Evolutionary conservation across 2,329 filamentous ascomycete species (phyloP).

Genomic region (Xylaria sp.): DNA sequence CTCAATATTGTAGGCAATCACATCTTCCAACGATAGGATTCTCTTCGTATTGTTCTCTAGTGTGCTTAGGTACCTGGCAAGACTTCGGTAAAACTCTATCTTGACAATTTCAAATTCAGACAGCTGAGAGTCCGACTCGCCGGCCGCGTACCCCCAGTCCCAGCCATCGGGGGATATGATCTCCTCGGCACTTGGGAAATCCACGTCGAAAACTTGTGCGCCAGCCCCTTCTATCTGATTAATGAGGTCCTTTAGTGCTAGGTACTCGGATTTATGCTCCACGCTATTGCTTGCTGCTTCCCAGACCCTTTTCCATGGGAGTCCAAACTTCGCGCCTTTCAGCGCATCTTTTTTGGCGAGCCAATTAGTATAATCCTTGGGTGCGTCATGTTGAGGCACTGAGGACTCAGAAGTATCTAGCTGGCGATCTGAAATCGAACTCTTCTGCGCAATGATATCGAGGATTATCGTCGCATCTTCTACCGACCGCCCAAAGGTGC

Average conservation of each 20-base stretch:
- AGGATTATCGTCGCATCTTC: constrained; percentile 21
- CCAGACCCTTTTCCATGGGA: constrained; percentile 20
- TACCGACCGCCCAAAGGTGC: constrained; percentile 21
- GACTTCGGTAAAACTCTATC: constrained; percentile 19
- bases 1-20: constrained; percentile 13
- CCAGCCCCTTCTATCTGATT: constrained; percentile 11
- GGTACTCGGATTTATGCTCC: constrained; percentile 4
- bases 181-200: constrained; percentile 24
- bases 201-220: constrained; percentile 13
- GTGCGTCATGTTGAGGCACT: neutral
- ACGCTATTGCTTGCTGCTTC: constrained; percentile 18
- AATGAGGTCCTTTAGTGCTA: constrained; percentile 10
- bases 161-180: constrained; percentile 18
- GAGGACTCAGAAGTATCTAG: neutral
- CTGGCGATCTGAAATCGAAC: neutral
- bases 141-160: constrained; percentile 23
- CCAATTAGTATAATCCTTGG: constrained; percentile 7
- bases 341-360: constrained; percentile 14
- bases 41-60: constrained; percentile 10
- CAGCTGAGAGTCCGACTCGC: constrained; percentile 8
- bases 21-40: constrained; percentile 16
- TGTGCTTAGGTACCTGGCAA: constrained; percentile 2
- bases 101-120: constrained; percentile 25
- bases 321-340: constrained; percentile 18
- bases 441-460: constrained; percentile 14